Conservation (phyloP, 345 rosid genomes). For the Pugionium dolabratum region DNA sequence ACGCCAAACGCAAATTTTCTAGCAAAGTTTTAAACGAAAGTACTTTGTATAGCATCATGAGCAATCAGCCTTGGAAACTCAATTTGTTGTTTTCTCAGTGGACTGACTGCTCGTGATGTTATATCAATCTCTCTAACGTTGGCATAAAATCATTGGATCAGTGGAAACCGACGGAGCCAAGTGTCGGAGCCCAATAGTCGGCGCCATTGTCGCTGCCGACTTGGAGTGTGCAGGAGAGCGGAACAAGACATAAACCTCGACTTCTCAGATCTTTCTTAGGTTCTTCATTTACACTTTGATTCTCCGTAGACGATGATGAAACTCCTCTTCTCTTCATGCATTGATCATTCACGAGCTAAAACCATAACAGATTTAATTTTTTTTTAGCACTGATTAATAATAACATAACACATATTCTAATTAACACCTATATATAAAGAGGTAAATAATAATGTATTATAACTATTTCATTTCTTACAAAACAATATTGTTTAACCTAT, state of each 20-base stretch:
- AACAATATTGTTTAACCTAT: no score
- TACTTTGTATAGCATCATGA: constrained; percentile 89
- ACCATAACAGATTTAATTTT: constrained; percentile 2
- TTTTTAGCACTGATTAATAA: neutral
- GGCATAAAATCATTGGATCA: constrained; percentile 32
- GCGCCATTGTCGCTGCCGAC: constrained; percentile 89
- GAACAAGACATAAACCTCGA: constrained; percentile 95
- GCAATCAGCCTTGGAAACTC: constrained; percentile 91
- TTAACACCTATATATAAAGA: no score
- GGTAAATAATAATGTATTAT: no score
- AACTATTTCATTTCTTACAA: no score
- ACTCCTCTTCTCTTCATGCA: constrained; percentile 65
- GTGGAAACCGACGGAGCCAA: constrained; percentile 56
- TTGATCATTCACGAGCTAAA: constrained; percentile 63
- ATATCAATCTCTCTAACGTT: constrained; percentile 46
- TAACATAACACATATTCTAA: no score
- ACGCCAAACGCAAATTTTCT: constrained; percentile 25
- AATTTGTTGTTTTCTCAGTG: constrained; percentile 51
- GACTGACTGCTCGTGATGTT: constrained; percentile 99
- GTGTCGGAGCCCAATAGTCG: constrained; percentile 91
- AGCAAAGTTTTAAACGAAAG: neutral
- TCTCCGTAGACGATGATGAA: constrained; percentile 21
- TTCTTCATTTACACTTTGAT: constrained; percentile 49
- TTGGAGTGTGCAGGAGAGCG: constrained; percentile 81
- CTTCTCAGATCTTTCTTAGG: constrained; percentile 75